Evolutionary conservation across 2,329 filamentous ascomycete species (phyloP), one percentile per base, ranked within the genome.

Genomic region (Neodidymelliopsis sp.): DNA sequence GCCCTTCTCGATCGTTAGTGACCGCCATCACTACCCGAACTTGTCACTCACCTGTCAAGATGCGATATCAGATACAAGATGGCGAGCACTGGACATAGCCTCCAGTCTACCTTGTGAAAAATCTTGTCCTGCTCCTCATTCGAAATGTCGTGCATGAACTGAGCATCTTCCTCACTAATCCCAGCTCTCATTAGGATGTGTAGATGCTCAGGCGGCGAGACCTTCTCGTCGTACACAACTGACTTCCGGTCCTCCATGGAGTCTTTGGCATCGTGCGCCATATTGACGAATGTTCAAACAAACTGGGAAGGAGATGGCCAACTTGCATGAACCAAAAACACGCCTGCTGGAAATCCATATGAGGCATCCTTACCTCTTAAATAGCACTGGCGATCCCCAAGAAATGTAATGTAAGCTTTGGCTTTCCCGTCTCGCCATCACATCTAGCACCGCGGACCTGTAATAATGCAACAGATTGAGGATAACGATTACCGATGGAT

Each of bases 31-130:
- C n/a, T n/a, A n/a, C n/a, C n/a, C 11, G 9, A 24, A 23, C 4
- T 6, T 12, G 1, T 12, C 11, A 30, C 40, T 34, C 40, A 58
- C 59, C 59, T 31, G 40, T 71, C 68, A 6, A 71, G 49, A 39
- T 65, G 65, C 15, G 60, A 65, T 1, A 70, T 60, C 0, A 71
- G 55, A 51, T 69, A 70, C 20, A 63, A 38, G n/a, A 61, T 49
- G 28, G 58, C 51, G 1, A 62, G 39, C 49, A 63, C 59, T 12
- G 62, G 62, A 35, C 56, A 55, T 5, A 65, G 29, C 29, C 62
- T 44, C 56, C 54, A 60, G 29, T 65, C 51, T 6, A 65, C 60
- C 28, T 63, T 63, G 49, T 59, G 56, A 34, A 62, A 60, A 16
- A 62, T 60, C 20, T 57, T 62, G 29, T 58, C 57, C 25, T 62